Percentiles rank a stretch among this genome's conserved stretches.
Conservation (phyloP, 2,329 filamentous ascomycete genomes). For the Fusarium nygamai region DNA sequence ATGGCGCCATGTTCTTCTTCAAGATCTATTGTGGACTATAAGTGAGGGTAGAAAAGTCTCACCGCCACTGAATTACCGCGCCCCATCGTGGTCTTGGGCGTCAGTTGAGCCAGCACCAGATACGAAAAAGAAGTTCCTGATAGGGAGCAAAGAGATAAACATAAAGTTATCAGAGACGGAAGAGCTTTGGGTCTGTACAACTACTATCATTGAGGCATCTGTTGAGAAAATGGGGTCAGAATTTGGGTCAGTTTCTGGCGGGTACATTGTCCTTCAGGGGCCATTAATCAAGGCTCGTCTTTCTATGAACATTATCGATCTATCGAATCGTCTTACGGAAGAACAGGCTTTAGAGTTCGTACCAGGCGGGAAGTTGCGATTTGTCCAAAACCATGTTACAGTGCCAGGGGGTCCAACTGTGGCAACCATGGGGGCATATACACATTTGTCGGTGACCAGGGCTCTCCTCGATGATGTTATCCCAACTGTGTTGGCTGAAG, state of each 20-base stretch:
- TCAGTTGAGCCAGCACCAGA: constrained; percentile 22
- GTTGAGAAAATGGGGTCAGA: constrained; percentile 12
- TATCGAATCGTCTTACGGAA: constrained; percentile 13
- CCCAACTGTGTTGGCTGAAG: neutral
- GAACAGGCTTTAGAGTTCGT: constrained; percentile 30
- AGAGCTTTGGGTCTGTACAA: constrained; percentile 8
- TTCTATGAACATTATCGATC: constrained; percentile 12
- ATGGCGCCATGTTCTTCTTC: constrained; percentile 24
- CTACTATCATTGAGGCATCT: constrained; percentile 9
- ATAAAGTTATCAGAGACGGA: neutral
- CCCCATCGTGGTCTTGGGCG: constrained; percentile 35
- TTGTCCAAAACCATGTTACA: constrained; percentile 7
- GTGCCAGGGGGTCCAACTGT: neutral
- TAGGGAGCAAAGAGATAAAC: constrained; percentile 9
- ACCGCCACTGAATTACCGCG: constrained; percentile 28
- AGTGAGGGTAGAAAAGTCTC: constrained; percentile 28
- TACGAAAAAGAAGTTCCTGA: neutral
- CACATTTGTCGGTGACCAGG: neutral
- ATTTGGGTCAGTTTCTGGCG: constrained; percentile 16
- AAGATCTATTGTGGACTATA: constrained; percentile 20
- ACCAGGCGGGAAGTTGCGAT: constrained; percentile 24
- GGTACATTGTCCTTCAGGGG: constrained; percentile 16
- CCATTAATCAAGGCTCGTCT: constrained; percentile 29
- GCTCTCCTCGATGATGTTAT: constrained; percentile 16
- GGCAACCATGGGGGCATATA: neutral